phyloP scores from a whole-genome alignment of 2,329 filamentous ascomycete genomes.

The Eutypella sp. region DNA sequence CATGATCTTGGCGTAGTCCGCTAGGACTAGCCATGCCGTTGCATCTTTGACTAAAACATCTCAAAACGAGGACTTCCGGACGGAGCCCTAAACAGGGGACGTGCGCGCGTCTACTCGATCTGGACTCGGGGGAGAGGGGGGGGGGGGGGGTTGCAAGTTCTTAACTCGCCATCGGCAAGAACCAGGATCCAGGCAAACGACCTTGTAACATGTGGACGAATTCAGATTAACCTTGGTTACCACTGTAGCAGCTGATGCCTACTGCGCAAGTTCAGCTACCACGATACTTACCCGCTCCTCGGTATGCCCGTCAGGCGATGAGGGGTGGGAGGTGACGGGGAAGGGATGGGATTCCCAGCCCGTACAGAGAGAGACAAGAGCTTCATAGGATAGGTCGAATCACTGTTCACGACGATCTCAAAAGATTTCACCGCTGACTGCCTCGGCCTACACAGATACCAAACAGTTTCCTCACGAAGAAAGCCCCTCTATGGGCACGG shows the following conservation, averaged over 20 bases:
- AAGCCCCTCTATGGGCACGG: no score
- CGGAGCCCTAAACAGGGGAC: conserved; percentile 10
- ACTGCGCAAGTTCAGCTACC: background rate
- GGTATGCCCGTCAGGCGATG: background rate
- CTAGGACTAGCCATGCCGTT: conserved; percentile 22
- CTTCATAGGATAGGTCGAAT: no score
- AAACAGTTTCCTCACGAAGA: no score
- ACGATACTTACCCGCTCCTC: background rate
- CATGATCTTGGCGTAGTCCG: conserved; percentile 30
- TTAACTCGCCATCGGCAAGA: background rate
- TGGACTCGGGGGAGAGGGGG: no score
- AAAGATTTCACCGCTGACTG: no score
- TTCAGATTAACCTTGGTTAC: background rate
- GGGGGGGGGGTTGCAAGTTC: no score
- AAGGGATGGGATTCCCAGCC: no score
- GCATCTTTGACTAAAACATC: conserved; percentile 25
- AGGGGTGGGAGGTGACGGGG: no score
- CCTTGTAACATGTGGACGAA: background rate
- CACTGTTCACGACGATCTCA: no score
- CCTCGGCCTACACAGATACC: no score
- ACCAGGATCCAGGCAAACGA: conserved; percentile 1
- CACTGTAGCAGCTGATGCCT: background rate
- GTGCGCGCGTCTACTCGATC: conserved; percentile 1
- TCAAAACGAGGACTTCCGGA: conserved; percentile 20
- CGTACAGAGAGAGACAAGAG: no score